Base-by-base conservation (phyloP, 2,329 filamentous ascomycete genomes). In the Mycosphaerelloides madeirae region DNA sequence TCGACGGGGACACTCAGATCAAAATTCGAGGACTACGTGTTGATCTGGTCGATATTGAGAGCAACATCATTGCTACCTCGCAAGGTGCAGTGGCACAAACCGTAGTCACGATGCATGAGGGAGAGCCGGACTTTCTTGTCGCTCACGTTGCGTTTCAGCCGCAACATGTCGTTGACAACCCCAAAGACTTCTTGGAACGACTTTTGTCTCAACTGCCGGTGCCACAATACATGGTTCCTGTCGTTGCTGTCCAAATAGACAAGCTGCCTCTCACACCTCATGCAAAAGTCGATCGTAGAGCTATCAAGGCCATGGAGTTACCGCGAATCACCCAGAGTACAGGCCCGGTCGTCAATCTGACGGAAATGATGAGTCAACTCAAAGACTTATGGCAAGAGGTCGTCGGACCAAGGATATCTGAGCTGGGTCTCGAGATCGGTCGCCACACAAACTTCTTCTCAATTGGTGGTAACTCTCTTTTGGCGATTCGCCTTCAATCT, bases 11-110 rank as follows among this genome's bases (percentile, higher is more conserved):
- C 38, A 68, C 63, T 9, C 66, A 73, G 38, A 55, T 76, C 51
- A 77, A 77, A 50, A 52, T 77, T 1, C 58, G 64, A 2, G 72
- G 72, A 1, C 38, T 70, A 1, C 65, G 70, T 1, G 45, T 77
- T 25, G 73, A 78, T 11, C 56, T 78, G 0, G 49, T 59, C 1
- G 76, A 78, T 2, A 63, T 77, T 14, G 66, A 66, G 36, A 38
- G 40, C 3, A 45, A 39, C 15, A 59, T 71, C 28, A 13, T 67
- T 1, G 12, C 31, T 3, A n/a, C 31, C n/a, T 13, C 48, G 1
- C 41, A 47, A 9, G 50, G 64, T 0, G 34, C 45, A 29, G 16
- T 70, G 6, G 13, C 35, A 2, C 49, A 62, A 0, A 57, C 62
- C 3, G 47, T 60, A 2, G 55, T 60, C 18, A 32, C 29, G 5